These are phyloP conservation scores for Wickerhamiella occidentalis DNA, from an alignment of 805 yeast species.

Conservation along the genomic window DNA sequence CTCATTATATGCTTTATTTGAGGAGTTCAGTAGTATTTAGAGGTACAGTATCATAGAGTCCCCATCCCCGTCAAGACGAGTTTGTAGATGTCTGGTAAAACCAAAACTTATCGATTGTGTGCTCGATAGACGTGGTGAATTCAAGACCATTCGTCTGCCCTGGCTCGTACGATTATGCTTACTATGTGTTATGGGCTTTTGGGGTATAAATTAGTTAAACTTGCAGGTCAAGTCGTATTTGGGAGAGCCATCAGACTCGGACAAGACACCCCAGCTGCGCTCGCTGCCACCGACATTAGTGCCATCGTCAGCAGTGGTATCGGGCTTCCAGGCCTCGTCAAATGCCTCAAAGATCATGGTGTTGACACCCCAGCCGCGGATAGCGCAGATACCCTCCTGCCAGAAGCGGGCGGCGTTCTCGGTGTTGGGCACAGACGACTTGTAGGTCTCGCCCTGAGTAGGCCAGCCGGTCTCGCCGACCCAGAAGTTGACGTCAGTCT, in stretches of 20 bases:
- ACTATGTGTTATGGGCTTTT: not conserved
- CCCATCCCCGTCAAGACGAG: too few species aligned
- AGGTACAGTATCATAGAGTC: too few species aligned
- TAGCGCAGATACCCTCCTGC: slow-evolving; percentile 82
- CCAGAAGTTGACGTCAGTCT: slow-evolving; percentile 79
- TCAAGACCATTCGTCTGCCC: too few species aligned
- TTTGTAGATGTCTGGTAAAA: too few species aligned
- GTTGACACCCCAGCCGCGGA: slow-evolving; percentile 93
- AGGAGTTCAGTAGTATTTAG: too few species aligned
- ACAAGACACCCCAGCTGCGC: slow-evolving; percentile 87
- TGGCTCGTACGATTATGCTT: too few species aligned
- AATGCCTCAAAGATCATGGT: slow-evolving; percentile 88
- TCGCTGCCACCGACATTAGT: slow-evolving; percentile 72
- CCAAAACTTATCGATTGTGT: too few species aligned
- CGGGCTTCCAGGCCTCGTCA: slow-evolving; percentile 93
- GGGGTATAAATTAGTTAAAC: slow-evolving; percentile 6
- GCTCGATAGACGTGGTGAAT: too few species aligned
- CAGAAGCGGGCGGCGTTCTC: slow-evolving; percentile 69
- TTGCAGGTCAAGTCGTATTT: slow-evolving; percentile 26
- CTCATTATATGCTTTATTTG: too few species aligned
- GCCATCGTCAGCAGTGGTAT: slow-evolving; percentile 40
- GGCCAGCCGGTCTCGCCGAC: slow-evolving; percentile 99
- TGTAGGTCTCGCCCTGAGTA: slow-evolving; percentile 66
- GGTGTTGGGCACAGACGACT: slow-evolving; percentile 52
- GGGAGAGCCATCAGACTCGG: slow-evolving; percentile 28